phyloP scores from a whole-genome alignment of 164 flowering plant species.

The Litsea cubeba region DNA sequence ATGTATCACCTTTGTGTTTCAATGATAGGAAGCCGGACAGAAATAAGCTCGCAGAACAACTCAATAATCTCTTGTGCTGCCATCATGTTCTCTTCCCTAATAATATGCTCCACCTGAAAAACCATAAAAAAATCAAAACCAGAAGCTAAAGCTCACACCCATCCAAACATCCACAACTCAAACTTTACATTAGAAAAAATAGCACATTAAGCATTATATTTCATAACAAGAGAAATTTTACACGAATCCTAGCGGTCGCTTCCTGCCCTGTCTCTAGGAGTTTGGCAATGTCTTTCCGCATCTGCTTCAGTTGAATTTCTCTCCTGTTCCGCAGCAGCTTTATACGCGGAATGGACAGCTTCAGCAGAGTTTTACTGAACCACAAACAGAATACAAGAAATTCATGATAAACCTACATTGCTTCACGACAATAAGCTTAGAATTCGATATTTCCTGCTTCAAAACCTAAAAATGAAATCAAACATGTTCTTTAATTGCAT shows the following conservation, averaged over 20 bases:
- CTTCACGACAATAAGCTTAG: too few relatives aligned
- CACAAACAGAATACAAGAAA: background rate
- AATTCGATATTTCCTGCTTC: too few relatives aligned
- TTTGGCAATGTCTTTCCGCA: constrained; percentile 92
- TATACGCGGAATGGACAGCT: constrained; percentile 81
- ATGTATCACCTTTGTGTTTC: constrained; percentile 74
- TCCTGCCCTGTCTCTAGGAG: constrained; percentile 94
- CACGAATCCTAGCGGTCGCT: constrained; percentile 95
- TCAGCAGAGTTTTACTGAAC: constrained; percentile 80
- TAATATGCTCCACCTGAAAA: constrained; percentile 88
- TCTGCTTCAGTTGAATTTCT: constrained; percentile 82
- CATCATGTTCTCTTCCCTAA: constrained; percentile 98
- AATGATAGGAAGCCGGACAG: constrained; percentile 93
- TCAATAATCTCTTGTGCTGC: constrained; percentile 96
- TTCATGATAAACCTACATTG: too few relatives aligned
- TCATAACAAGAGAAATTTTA: constrained; percentile 13
- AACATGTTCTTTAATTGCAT: too few relatives aligned
- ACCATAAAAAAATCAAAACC: background rate
- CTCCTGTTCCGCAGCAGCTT: constrained; percentile 83
- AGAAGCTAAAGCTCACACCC: too few relatives aligned
- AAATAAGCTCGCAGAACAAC: constrained; percentile 85
- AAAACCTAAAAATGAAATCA: too few relatives aligned
- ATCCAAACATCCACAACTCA: background rate
- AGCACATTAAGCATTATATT: background rate
- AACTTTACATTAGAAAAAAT: too few relatives aligned